Percentiles rank a stretch among this genome's conserved stretches.
These are phyloP conservation scores for Trametes pubescens DNA, from an alignment of 1,284 basidiomycete species.

Conservation along the genomic window DNA sequence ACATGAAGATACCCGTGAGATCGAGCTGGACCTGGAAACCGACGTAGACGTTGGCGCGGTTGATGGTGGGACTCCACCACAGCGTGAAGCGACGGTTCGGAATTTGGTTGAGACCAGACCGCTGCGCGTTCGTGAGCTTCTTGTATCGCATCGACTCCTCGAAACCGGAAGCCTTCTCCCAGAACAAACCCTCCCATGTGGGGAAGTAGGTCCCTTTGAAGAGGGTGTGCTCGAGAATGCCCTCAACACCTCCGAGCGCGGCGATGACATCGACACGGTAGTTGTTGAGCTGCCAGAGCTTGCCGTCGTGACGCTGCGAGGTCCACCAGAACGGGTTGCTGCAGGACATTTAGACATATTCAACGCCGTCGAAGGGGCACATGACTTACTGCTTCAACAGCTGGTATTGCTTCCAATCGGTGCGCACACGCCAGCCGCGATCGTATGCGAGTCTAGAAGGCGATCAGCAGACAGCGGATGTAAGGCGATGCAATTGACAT, in stretches of 20 bases:
- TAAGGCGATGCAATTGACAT: not conserved
- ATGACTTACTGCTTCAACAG: conserved; percentile 82
- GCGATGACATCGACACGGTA: conserved; percentile 99
- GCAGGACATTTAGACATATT: not conserved
- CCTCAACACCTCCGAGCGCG: conserved; percentile 98
- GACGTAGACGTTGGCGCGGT: conserved; percentile 98
- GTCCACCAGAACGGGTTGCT: conserved; percentile 99
- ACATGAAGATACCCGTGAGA: conserved; percentile 94
- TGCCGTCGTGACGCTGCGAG: conserved; percentile 96
- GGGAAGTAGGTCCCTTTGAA: conserved; percentile 99
- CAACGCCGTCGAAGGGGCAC: not conserved
- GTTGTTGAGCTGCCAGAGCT: conserved; percentile 98
- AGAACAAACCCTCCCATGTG: conserved; percentile 94
- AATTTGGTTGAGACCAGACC: conserved; percentile 97
- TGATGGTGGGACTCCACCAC: conserved; percentile 99
- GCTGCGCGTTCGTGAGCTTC: conserved; percentile 95
- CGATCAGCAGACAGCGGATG: conserved; percentile 11
- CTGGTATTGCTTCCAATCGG: conserved; percentile 98
- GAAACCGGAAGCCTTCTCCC: conserved; percentile 96
- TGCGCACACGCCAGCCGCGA: conserved; percentile 96
- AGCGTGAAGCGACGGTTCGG: conserved; percentile 99
- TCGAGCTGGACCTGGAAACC: conserved; percentile 99
- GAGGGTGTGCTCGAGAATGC: conserved; percentile 95
- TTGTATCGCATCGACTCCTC: conserved; percentile 98
- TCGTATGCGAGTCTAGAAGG: conserved; percentile 89